phyloP scores from a whole-genome alignment of 2,329 filamentous ascomycete species.

The Mycocentrospora acerina region DNA sequence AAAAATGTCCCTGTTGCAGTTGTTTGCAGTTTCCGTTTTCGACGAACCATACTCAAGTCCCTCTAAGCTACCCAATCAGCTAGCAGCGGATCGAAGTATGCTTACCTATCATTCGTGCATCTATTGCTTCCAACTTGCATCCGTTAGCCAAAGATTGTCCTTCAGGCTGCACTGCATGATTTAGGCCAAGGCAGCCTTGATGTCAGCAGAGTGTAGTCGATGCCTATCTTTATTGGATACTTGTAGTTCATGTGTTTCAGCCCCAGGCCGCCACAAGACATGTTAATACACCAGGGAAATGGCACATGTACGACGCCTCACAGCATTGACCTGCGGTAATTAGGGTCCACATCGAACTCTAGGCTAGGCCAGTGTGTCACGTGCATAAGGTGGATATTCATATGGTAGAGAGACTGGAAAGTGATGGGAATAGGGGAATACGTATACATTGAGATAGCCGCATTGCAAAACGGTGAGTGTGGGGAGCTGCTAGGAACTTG shows the following conservation, averaged over 20 bases:
- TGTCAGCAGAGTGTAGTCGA: constrained; percentile 70
- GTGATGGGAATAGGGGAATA: constrained; percentile 77
- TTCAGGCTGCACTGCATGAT: constrained; percentile 60
- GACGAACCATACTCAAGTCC: constrained; percentile 1
- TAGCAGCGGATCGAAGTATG: constrained; percentile 9
- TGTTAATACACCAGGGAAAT: constrained; percentile 59
- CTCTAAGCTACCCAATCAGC: constrained; percentile 13
- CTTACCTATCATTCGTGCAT: constrained; percentile 17
- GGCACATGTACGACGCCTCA: constrained; percentile 70
- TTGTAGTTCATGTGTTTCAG: constrained; percentile 64
- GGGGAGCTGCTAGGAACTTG: constrained; percentile 70
- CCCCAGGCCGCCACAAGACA: neutral
- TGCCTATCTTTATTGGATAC: too few species aligned
- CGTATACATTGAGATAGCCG: constrained; percentile 73
- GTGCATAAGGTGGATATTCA: constrained; percentile 76
- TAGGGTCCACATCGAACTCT: constrained; percentile 81
- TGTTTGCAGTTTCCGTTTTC: constrained; percentile 1
- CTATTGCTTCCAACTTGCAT: constrained; percentile 2
- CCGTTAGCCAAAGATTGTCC: constrained; percentile 46
- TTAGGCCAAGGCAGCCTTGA: constrained; percentile 59
- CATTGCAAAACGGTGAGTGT: constrained; percentile 66
- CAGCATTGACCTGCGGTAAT: constrained; percentile 67
- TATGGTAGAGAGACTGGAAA: constrained; percentile 72
- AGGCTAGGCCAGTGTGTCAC: constrained; percentile 79
- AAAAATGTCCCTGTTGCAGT: too few species aligned